Evolutionary conservation across 2,329 filamentous ascomycete species (phyloP).

Genomic region (Plenodomus lindquistii): DNA sequence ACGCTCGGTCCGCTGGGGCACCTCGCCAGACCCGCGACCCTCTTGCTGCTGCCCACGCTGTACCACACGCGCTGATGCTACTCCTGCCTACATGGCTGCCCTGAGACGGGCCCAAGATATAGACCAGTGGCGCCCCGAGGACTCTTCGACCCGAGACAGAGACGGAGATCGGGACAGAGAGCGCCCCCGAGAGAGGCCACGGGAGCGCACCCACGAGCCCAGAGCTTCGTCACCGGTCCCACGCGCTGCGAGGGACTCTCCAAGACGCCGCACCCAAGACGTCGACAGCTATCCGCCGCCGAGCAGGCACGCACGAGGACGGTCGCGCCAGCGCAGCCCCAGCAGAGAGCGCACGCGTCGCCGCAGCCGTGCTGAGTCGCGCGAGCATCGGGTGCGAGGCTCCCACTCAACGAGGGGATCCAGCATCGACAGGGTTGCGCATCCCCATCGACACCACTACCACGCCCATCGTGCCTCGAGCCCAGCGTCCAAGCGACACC

Average conservation of each 20-base stretch:
- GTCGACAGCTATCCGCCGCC: conserved; percentile 30
- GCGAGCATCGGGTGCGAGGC: conserved; percentile 42
- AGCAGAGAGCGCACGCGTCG: conserved; percentile 39
- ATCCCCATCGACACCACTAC: conserved; percentile 39
- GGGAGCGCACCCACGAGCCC: conserved; percentile 32
- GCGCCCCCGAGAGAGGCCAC: conserved; percentile 25
- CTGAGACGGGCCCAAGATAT: conserved; percentile 47
- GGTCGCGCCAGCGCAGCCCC: conserved; percentile 38
- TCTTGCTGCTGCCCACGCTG: conserved; percentile 32
- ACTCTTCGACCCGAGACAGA: conserved; percentile 36
- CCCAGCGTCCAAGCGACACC: conserved; percentile 45
- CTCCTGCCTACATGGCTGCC: conserved; percentile 50
- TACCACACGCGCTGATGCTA: conserved; percentile 43
- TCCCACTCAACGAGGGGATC: conserved; percentile 41
- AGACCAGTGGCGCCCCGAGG: conserved; percentile 51
- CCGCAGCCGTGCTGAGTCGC: conserved; percentile 36
- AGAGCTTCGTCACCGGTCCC: conserved; percentile 43
- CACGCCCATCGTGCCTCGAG: conserved; percentile 41
- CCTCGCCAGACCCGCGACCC: conserved; percentile 36
- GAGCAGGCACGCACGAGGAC: conserved; percentile 29
- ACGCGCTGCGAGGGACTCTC: conserved; percentile 40
- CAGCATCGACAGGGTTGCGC: conserved; percentile 43
- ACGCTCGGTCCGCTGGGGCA: conserved; percentile 42
- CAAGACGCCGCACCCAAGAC: conserved; percentile 35
- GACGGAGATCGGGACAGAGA: conserved; percentile 18